These are phyloP conservation scores for Aspergillus saccharolyticus DNA, from an alignment of 495 filamentous ascomycete species.

Conservation along the genomic window DNA sequence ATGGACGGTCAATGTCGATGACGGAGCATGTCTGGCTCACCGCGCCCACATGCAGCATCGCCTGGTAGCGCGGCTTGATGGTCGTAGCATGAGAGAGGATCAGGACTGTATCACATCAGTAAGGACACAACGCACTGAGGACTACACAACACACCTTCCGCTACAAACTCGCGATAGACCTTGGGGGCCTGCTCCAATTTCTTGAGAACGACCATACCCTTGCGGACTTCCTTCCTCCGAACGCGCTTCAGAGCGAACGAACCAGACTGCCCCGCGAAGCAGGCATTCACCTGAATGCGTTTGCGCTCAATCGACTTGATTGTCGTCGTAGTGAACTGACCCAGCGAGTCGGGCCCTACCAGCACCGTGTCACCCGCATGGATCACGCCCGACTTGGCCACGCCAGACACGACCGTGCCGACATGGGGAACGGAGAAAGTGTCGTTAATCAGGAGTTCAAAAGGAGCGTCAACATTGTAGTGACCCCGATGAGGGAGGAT, in stretches of 20 bases:
- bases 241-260: constrained; percentile 86
- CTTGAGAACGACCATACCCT: constrained; percentile 95
- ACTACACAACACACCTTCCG: constrained; percentile 60
- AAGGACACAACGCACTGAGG: not conserved
- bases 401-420: constrained; percentile 91
- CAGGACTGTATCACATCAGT: constrained; percentile 54
- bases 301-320: constrained; percentile 95
- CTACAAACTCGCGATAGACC: constrained; percentile 87
- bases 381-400: constrained; percentile 78
- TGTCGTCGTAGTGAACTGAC: constrained; percentile 83
- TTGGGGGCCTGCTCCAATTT: constrained; percentile 71
- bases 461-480: constrained; percentile 80
- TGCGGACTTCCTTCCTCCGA: constrained; percentile 86
- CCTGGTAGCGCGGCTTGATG: constrained; percentile 96
- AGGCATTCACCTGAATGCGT: constrained; percentile 82
- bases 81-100: constrained; percentile 97
- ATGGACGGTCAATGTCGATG: constrained; percentile 95
- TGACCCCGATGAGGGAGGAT: constrained; percentile 93
- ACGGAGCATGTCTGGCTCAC: constrained; percentile 95
- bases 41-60: constrained; percentile 95
- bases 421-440: constrained; percentile 99
- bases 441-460: constrained; percentile 96
- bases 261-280: constrained; percentile 86
- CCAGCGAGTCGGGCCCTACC: constrained; percentile 86
- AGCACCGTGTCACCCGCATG: constrained; percentile 87